Evolutionary conservation across 805 yeast genomes (phyloP), one percentile per base, ranked within the genome.

Genomic region (Kazachstania viticola): DNA sequence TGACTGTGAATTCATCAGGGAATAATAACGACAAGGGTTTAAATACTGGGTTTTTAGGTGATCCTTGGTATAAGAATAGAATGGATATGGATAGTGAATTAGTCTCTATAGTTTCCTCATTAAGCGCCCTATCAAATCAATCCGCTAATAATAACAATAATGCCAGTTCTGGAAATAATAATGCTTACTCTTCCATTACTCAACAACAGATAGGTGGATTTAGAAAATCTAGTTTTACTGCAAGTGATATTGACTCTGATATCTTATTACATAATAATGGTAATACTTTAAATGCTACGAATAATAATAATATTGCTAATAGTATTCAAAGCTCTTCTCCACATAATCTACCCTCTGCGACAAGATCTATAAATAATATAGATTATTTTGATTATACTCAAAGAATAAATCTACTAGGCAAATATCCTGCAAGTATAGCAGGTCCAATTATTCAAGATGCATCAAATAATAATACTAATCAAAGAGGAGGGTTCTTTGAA

Each of bases 51-150:
- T n/a, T n/a, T n/a, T n/a, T n/a, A n/a, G n/a, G n/a, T n/a, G n/a
- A n/a, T n/a, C 9, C 25, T 9, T 23, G 25, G 25, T 23, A 23
- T 23, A 19, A 19, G 7, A 28, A 21, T 13, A 18, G 13, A 9
- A 28, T 25, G 14, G 36, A 43, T 18, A 44, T 56, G 41, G 54
- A 54, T 36, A 45, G 54, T 14, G 59, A 56, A 33, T 35, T 55
- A 27, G 56, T 55, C 11, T 53, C 58, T 25, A 56, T 55, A 22
- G 58, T 58, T 4, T 51, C 60, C 6, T 56, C 61, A n/a, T 39
- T 57, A 29, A 54, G 58, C 31, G 58, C 57, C 12, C 42, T 50
- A 21, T 54, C 60, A 9, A 46, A 46, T 17, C n/a, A 26, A 22
- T 14, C 17, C 22, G 14, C 17, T 21, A 21, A 25, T 12, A 32